Evolutionary conservation across 83 land plant species (phyloP).

Genomic region (Larix sibirica): DNA sequence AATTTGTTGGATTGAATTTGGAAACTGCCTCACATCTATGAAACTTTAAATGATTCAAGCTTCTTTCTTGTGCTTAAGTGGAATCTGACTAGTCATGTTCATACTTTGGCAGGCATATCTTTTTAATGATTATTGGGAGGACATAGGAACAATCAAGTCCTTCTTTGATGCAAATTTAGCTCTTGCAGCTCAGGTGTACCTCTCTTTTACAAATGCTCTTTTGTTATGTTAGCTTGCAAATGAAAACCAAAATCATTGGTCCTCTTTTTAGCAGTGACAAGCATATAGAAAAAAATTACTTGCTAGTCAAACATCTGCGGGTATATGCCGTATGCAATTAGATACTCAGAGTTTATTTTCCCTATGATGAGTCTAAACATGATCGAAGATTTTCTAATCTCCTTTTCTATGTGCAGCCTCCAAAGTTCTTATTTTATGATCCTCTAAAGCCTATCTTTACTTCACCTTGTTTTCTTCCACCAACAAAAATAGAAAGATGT

Average conservation of each 20-base stretch:
- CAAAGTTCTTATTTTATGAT: conserved; percentile 59
- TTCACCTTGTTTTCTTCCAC: conserved; percentile 56
- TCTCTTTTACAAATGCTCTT: neutral
- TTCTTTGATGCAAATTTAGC: conserved; percentile 93
- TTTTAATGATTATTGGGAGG: conserved; percentile 93
- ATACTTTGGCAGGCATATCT: conserved; percentile 63
- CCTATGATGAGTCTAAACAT: neutral
- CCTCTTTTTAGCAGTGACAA: neutral
- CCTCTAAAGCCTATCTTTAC: conserved; percentile 56
- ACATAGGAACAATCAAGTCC: conserved; percentile 90
- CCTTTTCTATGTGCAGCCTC: conserved; percentile 36
- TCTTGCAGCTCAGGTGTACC: conserved; percentile 76
- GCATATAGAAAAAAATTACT: neutral
- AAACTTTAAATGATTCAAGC: neutral
- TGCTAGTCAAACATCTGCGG: neutral
- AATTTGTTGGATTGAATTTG: conserved; percentile 4
- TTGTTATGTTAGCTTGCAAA: neutral
- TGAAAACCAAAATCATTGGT: neutral
- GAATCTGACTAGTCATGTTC: neutral
- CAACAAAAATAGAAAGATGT: conserved; percentile 63
- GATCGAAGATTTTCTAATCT: neutral
- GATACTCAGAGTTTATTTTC: too few relatives aligned
- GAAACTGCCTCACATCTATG: neutral
- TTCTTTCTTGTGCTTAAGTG: neutral
- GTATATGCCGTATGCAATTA: neutral